Base-by-base conservation (phyloP, 2,329 filamentous ascomycete species). In the Penicillium sp. region DNA sequence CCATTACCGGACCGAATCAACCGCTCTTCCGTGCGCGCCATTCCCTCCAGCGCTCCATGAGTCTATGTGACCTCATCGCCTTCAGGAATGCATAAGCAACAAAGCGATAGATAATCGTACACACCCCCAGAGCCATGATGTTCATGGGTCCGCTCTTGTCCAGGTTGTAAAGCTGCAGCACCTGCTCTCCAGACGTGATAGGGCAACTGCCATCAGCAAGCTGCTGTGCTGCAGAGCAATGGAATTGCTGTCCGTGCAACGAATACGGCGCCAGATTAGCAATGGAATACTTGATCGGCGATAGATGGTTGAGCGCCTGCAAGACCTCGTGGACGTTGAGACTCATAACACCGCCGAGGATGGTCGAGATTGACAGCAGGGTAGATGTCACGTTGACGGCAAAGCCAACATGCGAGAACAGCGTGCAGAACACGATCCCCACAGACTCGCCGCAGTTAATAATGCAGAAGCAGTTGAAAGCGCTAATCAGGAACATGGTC, bases 351-450 rank as follows among this genome's bases (percentile, higher is more conserved):
- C 89, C 89, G 0, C 83, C 83, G 81, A 92, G 89, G 65, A 86
- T 82, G 62, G 87, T 87, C 0, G 88, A 86, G 7, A 92, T 82
- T 0, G 85, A 86, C 3, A 92, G 77, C 16, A 92, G 78, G 40
- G 90, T 81, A 1, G 83, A 86, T 59, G 87, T 90, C 52, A 90
- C 73, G 62, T 90, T 91, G 55, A 92, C 84, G 0, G 88, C 87
- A 68, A 92, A 92, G 2, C 89, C 89, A 0, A 87, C 89, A 66
- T 92, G 88, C 32, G 76, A 75, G 68, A 91, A 89, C 8, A 92
- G 74, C 0, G 88, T 91, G 74, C 91, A 91, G 77, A 92, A 92
- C 75, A 91, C 85, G 66, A 92, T 91, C 1, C 89, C 89, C 1
- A 92, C 67, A 49, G 85, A 88, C 75, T 92, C 89, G 24, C 89